A percentile compares a stretch with the other conserved stretches of the same genome.
Evolutionary conservation across 768 basidiomycete genomes (phyloP).

Genomic region (Arthromyces matolae): DNA sequence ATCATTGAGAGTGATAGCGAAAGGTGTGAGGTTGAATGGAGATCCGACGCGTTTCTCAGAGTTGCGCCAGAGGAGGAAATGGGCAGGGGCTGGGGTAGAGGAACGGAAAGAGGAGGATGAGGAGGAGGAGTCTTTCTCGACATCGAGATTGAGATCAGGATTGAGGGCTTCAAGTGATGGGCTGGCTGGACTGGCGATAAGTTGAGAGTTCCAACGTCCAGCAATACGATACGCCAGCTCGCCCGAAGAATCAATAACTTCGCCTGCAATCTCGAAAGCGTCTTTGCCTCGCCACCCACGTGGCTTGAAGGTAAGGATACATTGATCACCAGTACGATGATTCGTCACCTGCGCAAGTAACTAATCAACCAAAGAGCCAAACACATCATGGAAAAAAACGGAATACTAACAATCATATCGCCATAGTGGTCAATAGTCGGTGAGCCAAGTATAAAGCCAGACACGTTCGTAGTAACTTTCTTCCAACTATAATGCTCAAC

Average conservation of each 20-base stretch:
- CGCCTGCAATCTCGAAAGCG: conserved; percentile 89
- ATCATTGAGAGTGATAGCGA: conserved; percentile 89
- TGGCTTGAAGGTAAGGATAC: conserved; percentile 91
- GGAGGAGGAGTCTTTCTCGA: conserved; percentile 48
- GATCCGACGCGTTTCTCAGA: conserved; percentile 71
- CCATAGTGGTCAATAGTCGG: conserved; percentile 92
- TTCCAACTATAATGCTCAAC: conserved; percentile 95
- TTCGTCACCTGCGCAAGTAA: conserved; percentile 86
- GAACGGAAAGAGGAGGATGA: not conserved
- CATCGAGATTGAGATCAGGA: conserved; percentile 44
- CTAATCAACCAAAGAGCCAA: too few relatives aligned
- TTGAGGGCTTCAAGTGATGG: conserved; percentile 70
- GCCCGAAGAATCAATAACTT: conserved; percentile 65
- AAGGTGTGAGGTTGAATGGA: conserved; percentile 95
- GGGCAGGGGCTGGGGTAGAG: not conserved
- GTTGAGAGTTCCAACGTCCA: conserved; percentile 92
- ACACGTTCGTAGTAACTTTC: conserved; percentile 88
- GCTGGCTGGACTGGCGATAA: conserved; percentile 76
- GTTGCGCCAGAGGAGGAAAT: conserved; percentile 90
- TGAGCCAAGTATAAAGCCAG: conserved; percentile 88
- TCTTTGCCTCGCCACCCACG: conserved; percentile 92
- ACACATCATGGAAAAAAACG: too few relatives aligned
- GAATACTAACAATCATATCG: conserved; percentile 92
- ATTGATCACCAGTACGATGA: conserved; percentile 85
- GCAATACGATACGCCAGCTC: conserved; percentile 82